These are phyloP conservation scores for Ganoderma leucocontextum DNA, from an alignment of 1,284 basidiomycete species.

Conservation along the genomic window DNA sequence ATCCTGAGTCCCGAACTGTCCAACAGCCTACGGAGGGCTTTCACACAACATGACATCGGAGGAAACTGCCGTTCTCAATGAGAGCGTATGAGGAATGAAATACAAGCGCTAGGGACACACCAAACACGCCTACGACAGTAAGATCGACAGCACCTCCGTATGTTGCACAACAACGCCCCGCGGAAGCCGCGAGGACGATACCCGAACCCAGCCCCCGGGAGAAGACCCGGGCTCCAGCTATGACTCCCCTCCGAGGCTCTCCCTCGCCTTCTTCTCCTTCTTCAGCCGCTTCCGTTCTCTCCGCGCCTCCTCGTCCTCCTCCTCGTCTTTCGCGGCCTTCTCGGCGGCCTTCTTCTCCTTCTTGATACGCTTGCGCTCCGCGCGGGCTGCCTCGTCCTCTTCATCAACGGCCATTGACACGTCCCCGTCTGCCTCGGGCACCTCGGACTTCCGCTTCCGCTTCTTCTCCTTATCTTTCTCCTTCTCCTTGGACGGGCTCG, in stretches of 20 bases:
- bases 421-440: slow-evolving; percentile 50
- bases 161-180: slow-evolving; percentile 22
- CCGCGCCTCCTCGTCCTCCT: slow-evolving; percentile 45
- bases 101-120: slow-evolving; percentile 22
- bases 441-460: slow-evolving; percentile 77
- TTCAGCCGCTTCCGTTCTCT: slow-evolving; percentile 45
- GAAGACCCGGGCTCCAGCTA: slow-evolving; percentile 24
- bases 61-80: not conserved
- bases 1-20: not conserved
- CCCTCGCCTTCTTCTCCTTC: slow-evolving; percentile 48
- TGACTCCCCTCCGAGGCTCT: slow-evolving; percentile 45
- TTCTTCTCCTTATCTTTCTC: slow-evolving; percentile 76
- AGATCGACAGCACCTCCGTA: slow-evolving; percentile 22
- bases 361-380: slow-evolving; percentile 45
- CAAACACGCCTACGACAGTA: slow-evolving; percentile 24
- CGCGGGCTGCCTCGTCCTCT: slow-evolving; percentile 64
- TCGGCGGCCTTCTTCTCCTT: slow-evolving; percentile 70
- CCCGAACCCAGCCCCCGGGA: not conserved
- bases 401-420: slow-evolving; percentile 52
- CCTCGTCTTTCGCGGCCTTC: slow-evolving; percentile 41
- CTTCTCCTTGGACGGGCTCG: slow-evolving; percentile 52
- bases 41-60: not conserved
- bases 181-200: slow-evolving; percentile 5
- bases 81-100: slow-evolving; percentile 8
- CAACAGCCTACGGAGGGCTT: not conserved